Percentiles rank a stretch among this genome's conserved stretches.
Evolutionary conservation across 495 filamentous ascomycete genomes (phyloP).

Genomic region (Lineolata rhizophorae): DNA sequence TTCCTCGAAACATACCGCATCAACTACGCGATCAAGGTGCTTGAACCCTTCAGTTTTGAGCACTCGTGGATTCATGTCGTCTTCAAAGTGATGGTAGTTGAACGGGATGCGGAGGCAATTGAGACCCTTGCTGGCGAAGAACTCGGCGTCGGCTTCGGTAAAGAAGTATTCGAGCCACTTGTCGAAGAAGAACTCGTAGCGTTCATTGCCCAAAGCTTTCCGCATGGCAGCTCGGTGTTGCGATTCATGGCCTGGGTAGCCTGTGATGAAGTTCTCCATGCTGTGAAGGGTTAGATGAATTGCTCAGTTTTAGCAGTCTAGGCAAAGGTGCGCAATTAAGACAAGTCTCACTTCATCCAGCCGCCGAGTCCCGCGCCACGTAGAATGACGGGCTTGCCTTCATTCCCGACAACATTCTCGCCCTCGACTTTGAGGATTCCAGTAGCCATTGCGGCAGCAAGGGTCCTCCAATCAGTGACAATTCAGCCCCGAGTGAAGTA

Average conservation of each 20-base stretch:
- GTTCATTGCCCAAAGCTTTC: conserved; percentile 27
- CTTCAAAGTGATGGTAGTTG: conserved; percentile 43
- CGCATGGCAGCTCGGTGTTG: conserved; percentile 33
- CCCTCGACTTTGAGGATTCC: neutral
- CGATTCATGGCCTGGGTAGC: conserved; percentile 37
- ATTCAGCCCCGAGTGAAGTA: no score
- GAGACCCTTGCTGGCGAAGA: conserved; percentile 31
- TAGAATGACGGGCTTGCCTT: neutral
- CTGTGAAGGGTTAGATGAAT: conserved; percentile 9
- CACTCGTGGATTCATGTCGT: conserved; percentile 37
- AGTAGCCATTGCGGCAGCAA: no score
- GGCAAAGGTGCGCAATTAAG: conserved; percentile 1
- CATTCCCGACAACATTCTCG: neutral
- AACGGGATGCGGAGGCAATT: conserved; percentile 44
- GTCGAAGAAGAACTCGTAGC: conserved; percentile 27
- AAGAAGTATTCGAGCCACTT: conserved; percentile 38
- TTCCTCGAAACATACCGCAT: conserved; percentile 15
- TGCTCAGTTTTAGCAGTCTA: conserved; percentile 4
- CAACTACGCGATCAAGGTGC: conserved; percentile 34
- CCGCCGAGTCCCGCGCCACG: no score
- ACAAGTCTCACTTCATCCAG: conserved; percentile 21
- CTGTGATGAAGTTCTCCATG: conserved; percentile 50
- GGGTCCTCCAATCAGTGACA: no score
- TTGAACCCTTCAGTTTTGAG: conserved; percentile 35
- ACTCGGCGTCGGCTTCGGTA: conserved; percentile 35